Conservation (phyloP, 1,139 yeast species). For the Pneumocystis carinii region DNA sequence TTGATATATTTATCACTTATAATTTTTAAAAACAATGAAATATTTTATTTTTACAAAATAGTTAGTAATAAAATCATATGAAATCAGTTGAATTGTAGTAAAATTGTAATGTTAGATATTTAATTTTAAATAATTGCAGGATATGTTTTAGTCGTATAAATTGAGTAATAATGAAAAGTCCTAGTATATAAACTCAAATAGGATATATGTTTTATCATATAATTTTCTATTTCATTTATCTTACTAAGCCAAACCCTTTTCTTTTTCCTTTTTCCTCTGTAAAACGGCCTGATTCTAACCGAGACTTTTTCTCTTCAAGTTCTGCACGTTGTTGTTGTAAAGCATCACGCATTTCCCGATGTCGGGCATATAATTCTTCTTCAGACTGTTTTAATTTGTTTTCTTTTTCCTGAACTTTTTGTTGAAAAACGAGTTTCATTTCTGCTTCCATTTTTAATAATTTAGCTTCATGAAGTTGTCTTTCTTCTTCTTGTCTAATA, state of each 20-base stretch:
- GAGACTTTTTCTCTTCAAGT: conserved; percentile 79
- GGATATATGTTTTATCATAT: not conserved
- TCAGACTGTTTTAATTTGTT: conserved; percentile 93
- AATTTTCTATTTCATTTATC: not conserved
- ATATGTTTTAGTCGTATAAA: not conserved
- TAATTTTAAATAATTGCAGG: not conserved
- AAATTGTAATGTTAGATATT: not conserved
- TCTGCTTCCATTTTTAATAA: conserved; percentile 89
- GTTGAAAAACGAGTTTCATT: conserved; percentile 94
- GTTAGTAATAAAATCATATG: not conserved
- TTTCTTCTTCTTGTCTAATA: conserved; percentile 85
- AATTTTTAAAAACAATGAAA: not conserved
- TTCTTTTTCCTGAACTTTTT: conserved; percentile 92
- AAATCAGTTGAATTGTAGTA: not conserved
- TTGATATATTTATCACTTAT: too few species aligned
- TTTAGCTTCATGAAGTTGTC: conserved; percentile 83
- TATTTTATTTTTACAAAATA: not conserved
- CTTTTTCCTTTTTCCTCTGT: conserved; percentile 41
- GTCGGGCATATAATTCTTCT: conserved; percentile 88
- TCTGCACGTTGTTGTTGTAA: conserved; percentile 74
- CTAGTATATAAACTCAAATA: not conserved
- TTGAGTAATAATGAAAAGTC: not conserved
- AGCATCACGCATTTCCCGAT: conserved; percentile 93
- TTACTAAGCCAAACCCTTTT: conserved; percentile 23
- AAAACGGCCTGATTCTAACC: conserved; percentile 52